A percentile compares a stretch with the other conserved stretches of the same genome.
These are phyloP conservation scores for Lupinus albus DNA, from an alignment of 306 rosid genomes.

Conservation along the genomic window DNA sequence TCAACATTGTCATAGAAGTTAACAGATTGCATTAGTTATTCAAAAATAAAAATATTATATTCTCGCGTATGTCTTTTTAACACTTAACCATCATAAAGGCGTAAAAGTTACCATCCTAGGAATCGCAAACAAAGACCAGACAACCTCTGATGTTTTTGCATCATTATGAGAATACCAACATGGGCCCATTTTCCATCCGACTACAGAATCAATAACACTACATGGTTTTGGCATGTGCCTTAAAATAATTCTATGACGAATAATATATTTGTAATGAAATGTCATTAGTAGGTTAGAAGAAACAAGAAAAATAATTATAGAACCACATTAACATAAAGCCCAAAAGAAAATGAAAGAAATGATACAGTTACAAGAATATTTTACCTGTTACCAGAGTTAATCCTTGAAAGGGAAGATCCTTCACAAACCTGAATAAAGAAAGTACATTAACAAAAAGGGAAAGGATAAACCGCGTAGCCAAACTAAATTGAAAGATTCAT, in stretches of 20 bases:
- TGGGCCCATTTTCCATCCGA: not conserved
- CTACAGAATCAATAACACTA: slow-evolving; percentile 18
- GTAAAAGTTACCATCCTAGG: not conserved
- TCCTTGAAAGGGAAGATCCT: slow-evolving; percentile 55
- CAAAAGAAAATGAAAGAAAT: slow-evolving; percentile 27
- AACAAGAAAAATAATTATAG: slow-evolving; percentile 7
- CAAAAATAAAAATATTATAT: not conserved
- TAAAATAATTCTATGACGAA: slow-evolving; percentile 5
- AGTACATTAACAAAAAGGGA: slow-evolving; percentile 32
- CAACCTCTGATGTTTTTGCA: not conserved
- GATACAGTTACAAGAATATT: slow-evolving; percentile 24
- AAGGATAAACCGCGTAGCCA: slow-evolving; percentile 13
- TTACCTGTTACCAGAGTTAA: slow-evolving; percentile 64
- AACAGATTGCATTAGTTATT: not conserved
- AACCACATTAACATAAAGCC: slow-evolving; percentile 18
- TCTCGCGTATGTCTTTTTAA: not conserved
- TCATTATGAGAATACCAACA: slow-evolving; percentile 13
- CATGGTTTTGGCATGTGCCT: not conserved
- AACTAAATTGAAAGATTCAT: slow-evolving; percentile 14
- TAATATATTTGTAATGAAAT: slow-evolving; percentile 24
- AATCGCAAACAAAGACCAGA: slow-evolving; percentile 29
- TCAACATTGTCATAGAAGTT: slow-evolving; percentile 15
- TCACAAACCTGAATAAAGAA: slow-evolving; percentile 56
- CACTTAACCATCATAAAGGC: not conserved
- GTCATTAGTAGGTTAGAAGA: slow-evolving; percentile 10